Base-by-base conservation (phyloP, 495 filamentous ascomycete species). In the Podospora comata region DNA sequence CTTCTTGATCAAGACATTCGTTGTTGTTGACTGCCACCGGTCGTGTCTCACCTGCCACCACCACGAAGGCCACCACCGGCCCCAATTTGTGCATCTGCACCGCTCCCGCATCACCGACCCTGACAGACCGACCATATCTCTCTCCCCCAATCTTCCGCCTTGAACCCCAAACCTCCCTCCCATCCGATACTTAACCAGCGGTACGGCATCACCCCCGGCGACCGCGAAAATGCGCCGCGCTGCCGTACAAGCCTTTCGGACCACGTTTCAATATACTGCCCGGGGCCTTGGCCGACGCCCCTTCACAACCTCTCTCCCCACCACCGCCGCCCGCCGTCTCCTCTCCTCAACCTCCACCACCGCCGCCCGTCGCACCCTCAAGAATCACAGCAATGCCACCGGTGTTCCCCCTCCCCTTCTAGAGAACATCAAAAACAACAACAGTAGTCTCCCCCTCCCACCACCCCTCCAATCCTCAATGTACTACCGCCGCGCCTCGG, bases 401-500 rank as follows among this genome's bases (percentile, higher is more conserved):
- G 39, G 39, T 48, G 18, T 48, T 3, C 59, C 74, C 34, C 67
- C 72, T 7, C 64, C 75, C 5, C 60, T 72, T 54, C 54, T 73
- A 55, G 71, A 56, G n/a, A 27, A 65, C 44, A 67, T 61, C 48
- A 56, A 27, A 4, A 11, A 64, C 39, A 44, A 61, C 48, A 18
- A 7, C 39, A 67, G 73, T 54, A 67, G 74, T 74, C 70, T 68
- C 16, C 39, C 28, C 18, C 69, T 78, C 65, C 67, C 65, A 69
- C 77, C 79, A 64, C 79, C 81, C 66, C 77, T 83, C 44, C 80
- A 74, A 64, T 81, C 82, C 54, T 84, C 82, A 68, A 84, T 84
- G 82, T 83, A 80, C 72, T 65, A 82, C 70, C 81, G 82, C 54
- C 78, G 81, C 30, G 73, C 81, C 62, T 79, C 78, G 9, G 70